phyloP scores from a whole-genome alignment of 2,329 filamentous ascomycete genomes.

The Botrytis galanthina region DNA sequence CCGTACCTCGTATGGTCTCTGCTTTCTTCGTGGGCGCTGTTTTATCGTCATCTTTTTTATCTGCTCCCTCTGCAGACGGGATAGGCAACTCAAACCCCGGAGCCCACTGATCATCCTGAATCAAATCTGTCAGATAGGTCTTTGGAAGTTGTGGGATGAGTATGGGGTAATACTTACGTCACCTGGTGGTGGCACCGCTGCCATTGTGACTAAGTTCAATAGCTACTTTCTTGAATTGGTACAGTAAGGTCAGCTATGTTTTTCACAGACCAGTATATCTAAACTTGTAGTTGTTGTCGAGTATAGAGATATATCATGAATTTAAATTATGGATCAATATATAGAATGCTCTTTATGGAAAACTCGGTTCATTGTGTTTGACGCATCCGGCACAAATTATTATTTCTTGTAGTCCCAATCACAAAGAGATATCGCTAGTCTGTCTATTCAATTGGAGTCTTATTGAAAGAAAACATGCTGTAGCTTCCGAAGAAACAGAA shows the following conservation, averaged over 20 bases:
- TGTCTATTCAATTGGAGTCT: too few relatives aligned
- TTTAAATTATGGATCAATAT: neutral
- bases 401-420: neutral
- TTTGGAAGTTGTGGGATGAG: neutral
- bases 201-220: neutral
- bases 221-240: neutral
- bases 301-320: too few relatives aligned
- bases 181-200: neutral
- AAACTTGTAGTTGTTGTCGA: neutral
- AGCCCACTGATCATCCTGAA: neutral
- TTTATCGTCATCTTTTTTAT: too few relatives aligned
- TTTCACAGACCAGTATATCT: neutral
- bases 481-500: neutral
- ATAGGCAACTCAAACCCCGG: neutral
- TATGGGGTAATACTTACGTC: neutral
- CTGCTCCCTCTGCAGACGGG: too few relatives aligned
- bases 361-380: neutral
- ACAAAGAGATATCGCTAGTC: neutral
- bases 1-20: slow-evolving; percentile 10
- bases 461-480: neutral
- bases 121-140: neutral
- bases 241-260: neutral
- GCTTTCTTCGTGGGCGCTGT: neutral
- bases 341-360: neutral
- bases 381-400: neutral